Evolutionary conservation across 2,329 filamentous ascomycete species (phyloP), one percentile per base, ranked within the genome.

Genomic region (Apiospora aurea): DNA sequence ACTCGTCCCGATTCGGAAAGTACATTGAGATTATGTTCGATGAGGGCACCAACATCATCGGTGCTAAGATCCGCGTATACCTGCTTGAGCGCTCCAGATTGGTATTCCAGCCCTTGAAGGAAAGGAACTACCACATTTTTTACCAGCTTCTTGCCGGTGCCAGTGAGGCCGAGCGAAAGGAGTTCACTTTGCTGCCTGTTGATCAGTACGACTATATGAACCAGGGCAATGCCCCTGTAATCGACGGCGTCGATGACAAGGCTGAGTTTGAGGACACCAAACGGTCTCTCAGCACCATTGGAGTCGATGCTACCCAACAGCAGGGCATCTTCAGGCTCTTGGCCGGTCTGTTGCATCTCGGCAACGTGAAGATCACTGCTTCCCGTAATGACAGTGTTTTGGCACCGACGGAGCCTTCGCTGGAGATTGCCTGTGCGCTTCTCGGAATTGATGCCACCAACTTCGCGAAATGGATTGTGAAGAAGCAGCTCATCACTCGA

Each of bases 21-120:
- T 99, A 99, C 83, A 98, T 99, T 78, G 96, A 99, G 85, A 99
- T 99, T 81, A 96, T 98, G 94, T 99, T 99, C 83, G 95, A 98
- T 84, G 90, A 94, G 75, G 90, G 92, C 79, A 97, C 94, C 74
- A 96, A 97, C 81, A 99, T 99, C 78, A 98, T 98, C 80, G 96
- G 96, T 77, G 96, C 96, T 71, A 97, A 97, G 86, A 99, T 99
- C 80, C 90, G 96, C 78, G 98, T 95, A 71, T 99, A 99, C 80
- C 87, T 99, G 76, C 87, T 99, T 64, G 96, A 99, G 83, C 93
- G 96, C 73, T 98, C 96, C 74, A 92, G 96, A 85, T 87, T 99
- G 78, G 96, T 98, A 24, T 99, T 98, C 83, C 96, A 99, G 81
- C 96, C 96, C 57, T 86, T 98, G 75, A 98, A 97, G 85, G 96